A percentile compares a stretch with the other conserved stretches of the same genome.
These are phyloP conservation scores for Ogataea glucozyma DNA, from an alignment of 805 yeast genomes.

Conservation along the genomic window DNA sequence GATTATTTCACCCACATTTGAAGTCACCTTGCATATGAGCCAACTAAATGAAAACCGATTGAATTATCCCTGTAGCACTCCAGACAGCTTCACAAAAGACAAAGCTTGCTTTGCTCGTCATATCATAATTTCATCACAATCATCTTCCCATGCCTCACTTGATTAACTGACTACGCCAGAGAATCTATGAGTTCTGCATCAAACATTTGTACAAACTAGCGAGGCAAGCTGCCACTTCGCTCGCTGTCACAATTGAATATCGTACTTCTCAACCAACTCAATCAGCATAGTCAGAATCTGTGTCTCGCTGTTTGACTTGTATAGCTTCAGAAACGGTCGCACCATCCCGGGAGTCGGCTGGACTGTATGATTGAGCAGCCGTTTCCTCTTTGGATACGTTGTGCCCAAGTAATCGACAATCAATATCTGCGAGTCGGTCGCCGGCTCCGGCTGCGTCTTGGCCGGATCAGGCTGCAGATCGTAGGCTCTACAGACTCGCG, in stretches of 20 bases:
- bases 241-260: slow-evolving; percentile 14
- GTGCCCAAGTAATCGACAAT: slow-evolving; percentile 16
- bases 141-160: too few species aligned
- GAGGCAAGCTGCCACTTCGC: too few species aligned
- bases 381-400: slow-evolving; percentile 5
- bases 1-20: too few species aligned
- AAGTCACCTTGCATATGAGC: too few species aligned
- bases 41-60: too few species aligned
- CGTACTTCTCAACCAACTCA: slow-evolving; percentile 18
- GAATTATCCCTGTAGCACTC: too few species aligned
- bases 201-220: too few species aligned
- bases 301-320: slow-evolving; percentile 9
- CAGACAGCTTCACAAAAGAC: too few species aligned
- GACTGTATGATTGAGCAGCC: slow-evolving; percentile 14
- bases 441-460: not conserved
- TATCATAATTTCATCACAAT: not conserved
- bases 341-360: slow-evolving; percentile 21
- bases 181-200: too few species aligned
- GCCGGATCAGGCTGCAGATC: slow-evolving; percentile 8
- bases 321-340: slow-evolving; percentile 16
- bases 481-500: slow-evolving; percentile 13
- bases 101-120: slow-evolving; percentile 1
- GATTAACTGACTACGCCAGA: too few species aligned
- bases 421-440: slow-evolving; percentile 11
- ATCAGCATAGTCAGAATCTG: slow-evolving; percentile 15